Base-by-base conservation (phyloP, 2,329 filamentous ascomycete species). In the Xylariaceae sp. region DNA sequence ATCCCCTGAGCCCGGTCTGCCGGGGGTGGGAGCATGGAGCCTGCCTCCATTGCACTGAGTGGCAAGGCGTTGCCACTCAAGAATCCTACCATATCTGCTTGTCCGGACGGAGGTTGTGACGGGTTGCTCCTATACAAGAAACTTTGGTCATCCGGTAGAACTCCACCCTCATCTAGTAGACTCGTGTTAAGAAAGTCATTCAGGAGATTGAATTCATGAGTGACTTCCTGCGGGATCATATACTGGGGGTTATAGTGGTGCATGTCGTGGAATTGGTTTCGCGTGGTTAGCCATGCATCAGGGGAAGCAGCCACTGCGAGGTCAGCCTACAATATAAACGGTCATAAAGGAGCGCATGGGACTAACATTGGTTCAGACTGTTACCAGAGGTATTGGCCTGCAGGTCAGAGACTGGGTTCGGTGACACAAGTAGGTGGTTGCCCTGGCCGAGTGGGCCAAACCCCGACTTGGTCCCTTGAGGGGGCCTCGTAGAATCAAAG, bases 131-230 rank as follows among this genome's bases (percentile, higher is more conserved):
- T 74, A 60, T 78, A 76, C 49, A 75, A 71, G 59, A 75, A 71
- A 66, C 72, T 77, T 64, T 84, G 79, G 64, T 91, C 88, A 62
- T 90, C 86, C 42, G 86, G 82, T 58, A 88, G 85, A 60, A 88
- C 81, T 55, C 85, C 85, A 62, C 84, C 85, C 73, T 96, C 92
- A 76, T 97, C 92, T 65, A 97, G 82, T 57, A 97, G 78, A 72
- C 90, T 96, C 66, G 87, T 95, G 74, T 92, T 94, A 62, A 99
- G 82, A 72, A 97, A 97, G 74, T 99, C 93, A 78, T 95, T 96
- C 71, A 99, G 85, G 55, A 97, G 79, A 72, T 97, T 96, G 74
- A 96, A 97, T 78, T 99, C 94, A 76, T 94, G 94, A 62, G 89
- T 92, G 68, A 97, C 90, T 76, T 99, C 94, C 64, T 92, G 90